Base-by-base conservation (phyloP, 257 asterid genomes). In the Handroanthus guayacan region DNA sequence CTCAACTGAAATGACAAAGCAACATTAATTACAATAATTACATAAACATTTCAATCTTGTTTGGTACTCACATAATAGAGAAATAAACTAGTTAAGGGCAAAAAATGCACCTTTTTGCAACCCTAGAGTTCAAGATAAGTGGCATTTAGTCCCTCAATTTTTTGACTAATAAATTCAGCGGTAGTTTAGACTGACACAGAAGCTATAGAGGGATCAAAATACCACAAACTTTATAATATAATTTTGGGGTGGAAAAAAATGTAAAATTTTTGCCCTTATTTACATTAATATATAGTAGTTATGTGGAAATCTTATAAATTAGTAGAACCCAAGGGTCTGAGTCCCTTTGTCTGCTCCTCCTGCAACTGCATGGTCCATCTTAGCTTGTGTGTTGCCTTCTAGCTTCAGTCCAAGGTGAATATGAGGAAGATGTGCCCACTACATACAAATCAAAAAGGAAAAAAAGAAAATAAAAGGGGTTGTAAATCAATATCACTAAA, bases 381-480 rank as follows among this genome's bases (percentile, higher is more conserved):
- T 85, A 62, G 92, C 84, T 82, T 87, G 92, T 71, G 87, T 94
- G 88, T 82, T 91, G 84, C 83, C 75, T 1, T 93, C 98, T 88
- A 86, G 73, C 78, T 91, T 93, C 44, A 86, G 86, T 83, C 97
- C 97, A 85, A 85, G 92, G 75, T 90, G 96, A 62, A 94, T 94
- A 67, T 91, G 96, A 77, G 98, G 98, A 79, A 91, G 85, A 90
- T 94, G 97, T 86, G 98, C 98, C 98, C 98, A 94, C 98, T 94
- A 93, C 86, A 52, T 52, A 52, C 17, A 52, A 48, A 11, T 48
- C n/a, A 47, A 47, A 9, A 11, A 8, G 2, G 2, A 1, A 47
- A 1, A 8, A 47, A 47, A 8, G 14, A 47, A 11, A 51, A 51
- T 51, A 51, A 9, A 48, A 7, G 12, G 9, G 54, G 9, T 11